Conservation (phyloP, 805 yeast species). For the Metschnikowia proteae region DNA sequence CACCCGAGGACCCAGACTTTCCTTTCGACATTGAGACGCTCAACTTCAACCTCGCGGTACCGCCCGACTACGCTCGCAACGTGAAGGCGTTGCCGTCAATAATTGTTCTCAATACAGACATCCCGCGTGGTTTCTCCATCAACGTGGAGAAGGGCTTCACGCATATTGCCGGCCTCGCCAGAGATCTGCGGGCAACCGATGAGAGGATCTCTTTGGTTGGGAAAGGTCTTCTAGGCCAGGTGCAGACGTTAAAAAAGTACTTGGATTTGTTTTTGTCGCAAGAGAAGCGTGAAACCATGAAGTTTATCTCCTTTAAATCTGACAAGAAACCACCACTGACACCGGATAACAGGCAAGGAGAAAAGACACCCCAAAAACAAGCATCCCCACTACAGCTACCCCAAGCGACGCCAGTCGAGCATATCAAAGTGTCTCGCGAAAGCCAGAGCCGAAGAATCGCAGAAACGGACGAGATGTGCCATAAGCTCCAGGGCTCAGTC, state of each 20-base stretch:
- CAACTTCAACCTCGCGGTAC: slow-evolving; percentile 51
- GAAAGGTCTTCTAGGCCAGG: slow-evolving; percentile 50
- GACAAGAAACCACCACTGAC: not conserved
- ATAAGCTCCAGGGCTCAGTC: slow-evolving; percentile 23
- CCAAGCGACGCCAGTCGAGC: not conserved
- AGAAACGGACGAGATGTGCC: slow-evolving; percentile 24
- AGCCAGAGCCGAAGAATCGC: not conserved
- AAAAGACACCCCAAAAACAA: not conserved
- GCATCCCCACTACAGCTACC: slow-evolving; percentile 1
- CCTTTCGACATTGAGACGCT: slow-evolving; percentile 59
- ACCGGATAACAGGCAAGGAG: not conserved
- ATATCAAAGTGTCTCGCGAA: not conserved
- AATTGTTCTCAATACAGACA: slow-evolving; percentile 58
- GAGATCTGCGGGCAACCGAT: slow-evolving; percentile 17
- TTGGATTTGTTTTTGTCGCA: slow-evolving; percentile 56
- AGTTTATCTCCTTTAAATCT: slow-evolving; percentile 43
- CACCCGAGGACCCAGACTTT: slow-evolving; percentile 70
- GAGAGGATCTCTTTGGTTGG: slow-evolving; percentile 38
- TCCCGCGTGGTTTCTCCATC: slow-evolving; percentile 63
- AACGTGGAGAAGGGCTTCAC: slow-evolving; percentile 67
- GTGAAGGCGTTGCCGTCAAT: slow-evolving; percentile 45
- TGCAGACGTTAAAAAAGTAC: slow-evolving; percentile 52
- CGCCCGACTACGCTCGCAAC: slow-evolving; percentile 49
- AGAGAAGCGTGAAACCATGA: slow-evolving; percentile 60
- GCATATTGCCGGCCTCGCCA: slow-evolving; percentile 33